Percentiles rank a stretch among this genome's conserved stretches.
Evolutionary conservation across 2,329 filamentous ascomycete species (phyloP).

Genomic region (Ophiosphaerella korrae): DNA sequence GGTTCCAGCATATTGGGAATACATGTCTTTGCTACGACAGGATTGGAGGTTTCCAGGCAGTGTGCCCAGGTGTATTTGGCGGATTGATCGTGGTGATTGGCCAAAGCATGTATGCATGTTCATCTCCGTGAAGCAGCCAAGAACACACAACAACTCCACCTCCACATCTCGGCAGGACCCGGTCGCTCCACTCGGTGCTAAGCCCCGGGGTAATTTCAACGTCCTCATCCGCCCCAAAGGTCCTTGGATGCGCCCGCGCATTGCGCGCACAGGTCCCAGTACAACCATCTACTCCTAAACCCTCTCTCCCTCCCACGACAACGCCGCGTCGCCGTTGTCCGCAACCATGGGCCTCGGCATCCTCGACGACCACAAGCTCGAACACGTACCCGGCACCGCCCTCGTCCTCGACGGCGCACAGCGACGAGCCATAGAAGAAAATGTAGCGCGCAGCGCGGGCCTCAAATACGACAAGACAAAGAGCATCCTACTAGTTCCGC

Average conservation of each 20-base stretch:
- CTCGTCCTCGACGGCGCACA: constrained; percentile 43
- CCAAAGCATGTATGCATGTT: neutral
- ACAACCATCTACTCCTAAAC: neutral
- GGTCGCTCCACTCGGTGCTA: neutral
- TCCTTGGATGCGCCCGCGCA: neutral
- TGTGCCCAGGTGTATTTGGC: no score
- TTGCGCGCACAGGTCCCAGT: no score
- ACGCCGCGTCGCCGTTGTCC: neutral
- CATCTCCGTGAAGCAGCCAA: neutral
- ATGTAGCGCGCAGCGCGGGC: constrained; percentile 43
- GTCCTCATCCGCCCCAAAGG: neutral
- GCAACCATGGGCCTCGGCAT: constrained; percentile 71
- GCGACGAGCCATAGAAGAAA: constrained; percentile 33
- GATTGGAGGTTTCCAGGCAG: no score
- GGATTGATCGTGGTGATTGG: no score
- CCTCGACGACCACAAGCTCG: constrained; percentile 68
- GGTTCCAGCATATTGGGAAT: neutral
- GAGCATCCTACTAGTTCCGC: constrained; percentile 81
- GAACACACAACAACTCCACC: neutral
- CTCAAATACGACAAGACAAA: constrained; percentile 77
- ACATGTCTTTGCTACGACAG: neutral
- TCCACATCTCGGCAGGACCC: neutral
- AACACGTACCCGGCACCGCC: constrained; percentile 68
- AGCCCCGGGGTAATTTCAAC: no score
- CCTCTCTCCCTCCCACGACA: neutral